A percentile compares a stretch with the other conserved stretches of the same genome.
These are phyloP conservation scores for Penicillium subrubescens DNA, from an alignment of 495 filamentous ascomycete genomes.

Conservation along the genomic window DNA sequence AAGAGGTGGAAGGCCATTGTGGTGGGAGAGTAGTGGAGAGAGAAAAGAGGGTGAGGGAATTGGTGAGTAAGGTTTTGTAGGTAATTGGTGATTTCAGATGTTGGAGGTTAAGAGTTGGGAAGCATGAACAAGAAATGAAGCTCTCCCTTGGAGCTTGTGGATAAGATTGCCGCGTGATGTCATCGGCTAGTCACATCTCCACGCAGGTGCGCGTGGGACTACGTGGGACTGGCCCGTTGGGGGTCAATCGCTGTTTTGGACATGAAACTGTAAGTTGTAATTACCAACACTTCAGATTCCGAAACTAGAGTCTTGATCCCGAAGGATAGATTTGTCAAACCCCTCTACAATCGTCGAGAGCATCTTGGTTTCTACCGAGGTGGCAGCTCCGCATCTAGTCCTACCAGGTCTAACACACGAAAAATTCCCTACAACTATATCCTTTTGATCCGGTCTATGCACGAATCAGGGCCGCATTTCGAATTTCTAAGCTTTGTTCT, in stretches of 20 bases:
- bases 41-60: background rate
- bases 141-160: background rate
- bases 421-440: background rate
- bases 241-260: background rate
- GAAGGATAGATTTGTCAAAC: too few species aligned
- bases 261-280: background rate
- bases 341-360: too few species aligned
- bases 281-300: background rate
- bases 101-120: too few species aligned
- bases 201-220: background rate
- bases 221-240: background rate
- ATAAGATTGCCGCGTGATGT: slow-evolving; percentile 10
- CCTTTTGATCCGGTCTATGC: background rate
- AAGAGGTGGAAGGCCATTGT: slow-evolving; percentile 37
- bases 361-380: background rate
- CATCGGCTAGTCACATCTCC: background rate
- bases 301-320: background rate
- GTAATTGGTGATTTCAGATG: background rate
- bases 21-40: background rate
- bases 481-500: background rate
- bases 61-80: background rate
- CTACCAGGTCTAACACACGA: background rate
- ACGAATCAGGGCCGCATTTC: background rate
- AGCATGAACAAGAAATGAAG: too few species aligned
- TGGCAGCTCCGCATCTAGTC: background rate